phyloP scores from a whole-genome alignment of 495 filamentous ascomycete genomes.

The Xylaria curta region DNA sequence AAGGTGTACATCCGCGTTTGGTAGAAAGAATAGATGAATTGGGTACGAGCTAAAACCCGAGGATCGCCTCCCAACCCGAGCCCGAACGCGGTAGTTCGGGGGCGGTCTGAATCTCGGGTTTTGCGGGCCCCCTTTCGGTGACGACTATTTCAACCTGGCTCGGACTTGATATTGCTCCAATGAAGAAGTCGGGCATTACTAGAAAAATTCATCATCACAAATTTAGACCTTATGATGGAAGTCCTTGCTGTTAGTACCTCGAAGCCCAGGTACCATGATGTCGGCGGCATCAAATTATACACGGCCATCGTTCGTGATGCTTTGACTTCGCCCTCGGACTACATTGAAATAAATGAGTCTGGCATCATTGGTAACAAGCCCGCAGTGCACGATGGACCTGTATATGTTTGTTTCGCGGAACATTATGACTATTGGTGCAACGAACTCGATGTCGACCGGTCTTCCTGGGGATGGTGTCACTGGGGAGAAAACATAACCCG shows the following conservation, averaged over 20 bases:
- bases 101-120: neutral
- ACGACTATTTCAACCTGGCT: neutral
- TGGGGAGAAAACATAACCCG: constrained; percentile 25
- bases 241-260: constrained; percentile 19
- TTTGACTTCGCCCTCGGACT: constrained; percentile 6
- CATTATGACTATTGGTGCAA: constrained; percentile 24
- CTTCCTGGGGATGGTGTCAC: constrained; percentile 19
- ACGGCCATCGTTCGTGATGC: constrained; percentile 20
- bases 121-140: neutral
- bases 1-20: neutral
- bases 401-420: constrained; percentile 22
- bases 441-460: constrained; percentile 14
- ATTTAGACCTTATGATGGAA: neutral
- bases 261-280: constrained; percentile 5
- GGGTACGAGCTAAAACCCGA: constrained; percentile 8
- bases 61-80: constrained; percentile 1
- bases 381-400: constrained; percentile 17
- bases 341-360: constrained; percentile 12
- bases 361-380: constrained; percentile 16
- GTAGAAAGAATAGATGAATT: neutral
- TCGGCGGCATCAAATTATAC: constrained; percentile 13
- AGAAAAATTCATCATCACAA: neutral
- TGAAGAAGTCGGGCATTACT: neutral
- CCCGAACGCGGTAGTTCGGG: constrained; percentile 15
- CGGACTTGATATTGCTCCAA: neutral